These are phyloP conservation scores for Quercus rubra DNA, from an alignment of 306 rosid genomes.

Conservation along the genomic window DNA sequence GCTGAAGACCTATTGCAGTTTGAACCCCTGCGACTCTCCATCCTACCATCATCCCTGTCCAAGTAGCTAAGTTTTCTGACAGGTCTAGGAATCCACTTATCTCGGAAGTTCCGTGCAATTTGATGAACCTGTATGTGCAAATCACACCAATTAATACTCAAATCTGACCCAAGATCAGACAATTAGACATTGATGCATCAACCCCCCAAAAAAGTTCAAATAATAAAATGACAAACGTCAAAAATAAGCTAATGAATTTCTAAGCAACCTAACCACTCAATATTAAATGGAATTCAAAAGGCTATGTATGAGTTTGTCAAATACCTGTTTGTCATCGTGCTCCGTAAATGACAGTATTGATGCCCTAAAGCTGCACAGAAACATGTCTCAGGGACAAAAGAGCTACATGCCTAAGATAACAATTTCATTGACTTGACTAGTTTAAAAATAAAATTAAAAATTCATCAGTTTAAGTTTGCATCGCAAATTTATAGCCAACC, in stretches of 20 bases:
- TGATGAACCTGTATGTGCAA: slow-evolving; percentile 79
- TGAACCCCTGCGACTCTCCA: slow-evolving; percentile 58
- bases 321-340: slow-evolving; percentile 96
- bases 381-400: slow-evolving; percentile 28
- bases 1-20: slow-evolving; percentile 50
- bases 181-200: not conserved
- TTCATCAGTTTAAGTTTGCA: slow-evolving; percentile 5
- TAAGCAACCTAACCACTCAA: not conserved
- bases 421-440: slow-evolving; percentile 3
- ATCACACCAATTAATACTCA: slow-evolving; percentile 13
- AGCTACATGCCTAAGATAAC: slow-evolving; percentile 9
- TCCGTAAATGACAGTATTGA: slow-evolving; percentile 92
- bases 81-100: slow-evolving; percentile 78
- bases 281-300: not conserved
- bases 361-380: slow-evolving; percentile 74
- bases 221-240: not conserved
- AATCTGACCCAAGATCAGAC: slow-evolving; percentile 1
- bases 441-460: not conserved
- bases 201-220: not conserved
- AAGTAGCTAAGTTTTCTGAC: slow-evolving; percentile 47
- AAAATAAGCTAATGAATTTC: slow-evolving; percentile 1
- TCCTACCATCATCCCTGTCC: slow-evolving; percentile 66
- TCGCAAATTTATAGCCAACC: not conserved
- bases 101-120: slow-evolving; percentile 94
- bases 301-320: not conserved